Conservation (phyloP, 169 alveolate genomes). For the Plasmodium knowlesi region DNA sequence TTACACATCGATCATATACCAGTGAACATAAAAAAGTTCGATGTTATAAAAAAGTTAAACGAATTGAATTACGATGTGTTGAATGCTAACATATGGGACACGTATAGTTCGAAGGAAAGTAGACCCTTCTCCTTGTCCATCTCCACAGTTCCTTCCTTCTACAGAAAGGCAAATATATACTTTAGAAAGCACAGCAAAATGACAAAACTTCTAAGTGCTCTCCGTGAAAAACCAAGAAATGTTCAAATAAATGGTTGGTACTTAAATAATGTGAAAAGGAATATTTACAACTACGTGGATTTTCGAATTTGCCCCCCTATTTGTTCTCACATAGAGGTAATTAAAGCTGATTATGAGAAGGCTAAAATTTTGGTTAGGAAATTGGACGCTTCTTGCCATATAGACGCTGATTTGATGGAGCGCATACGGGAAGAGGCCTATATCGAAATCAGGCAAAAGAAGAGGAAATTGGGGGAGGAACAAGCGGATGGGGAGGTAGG, state of each 20-base stretch:
- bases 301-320: constrained; percentile 67
- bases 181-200: constrained; percentile 30
- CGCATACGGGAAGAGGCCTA: constrained; percentile 2
- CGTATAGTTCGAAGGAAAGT: constrained; percentile 12
- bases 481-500: not conserved
- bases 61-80: constrained; percentile 5
- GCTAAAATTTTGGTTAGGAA: constrained; percentile 41
- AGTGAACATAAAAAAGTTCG: constrained; percentile 33
- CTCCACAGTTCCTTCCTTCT: constrained; percentile 7
- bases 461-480: constrained; percentile 9
- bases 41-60: constrained; percentile 28
- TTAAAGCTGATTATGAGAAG: constrained; percentile 42
- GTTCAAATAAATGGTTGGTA: constrained; percentile 17
- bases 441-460: not conserved
- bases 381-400: constrained; percentile 42
- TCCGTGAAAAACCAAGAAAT: constrained; percentile 34
- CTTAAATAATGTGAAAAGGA: constrained; percentile 35
- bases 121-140: constrained; percentile 24
- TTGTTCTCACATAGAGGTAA: constrained; percentile 52
- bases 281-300: constrained; percentile 44
- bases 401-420: not conserved
- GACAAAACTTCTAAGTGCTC: not conserved
- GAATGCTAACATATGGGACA: constrained; percentile 69
- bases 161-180: constrained; percentile 55
- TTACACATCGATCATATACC: constrained; percentile 46